Evolutionary conservation across 768 basidiomycete genomes (phyloP).

Genomic region (Pleurotus ostreatus): DNA sequence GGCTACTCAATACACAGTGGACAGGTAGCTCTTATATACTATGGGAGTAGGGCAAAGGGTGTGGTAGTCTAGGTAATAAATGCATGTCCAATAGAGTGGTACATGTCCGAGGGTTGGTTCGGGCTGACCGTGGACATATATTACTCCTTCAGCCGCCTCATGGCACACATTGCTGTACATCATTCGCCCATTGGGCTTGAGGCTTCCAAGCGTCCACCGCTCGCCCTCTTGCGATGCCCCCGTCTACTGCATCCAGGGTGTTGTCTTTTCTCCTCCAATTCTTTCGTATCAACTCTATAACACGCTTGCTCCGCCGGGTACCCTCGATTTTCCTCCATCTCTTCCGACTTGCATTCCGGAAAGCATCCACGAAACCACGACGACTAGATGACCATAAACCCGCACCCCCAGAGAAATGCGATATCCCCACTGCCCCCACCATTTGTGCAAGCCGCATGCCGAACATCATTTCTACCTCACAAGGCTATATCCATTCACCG

Average conservation of each 20-base stretch:
- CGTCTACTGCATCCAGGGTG: neutral
- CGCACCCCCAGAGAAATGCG: neutral
- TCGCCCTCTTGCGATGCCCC: slow-evolving; percentile 4
- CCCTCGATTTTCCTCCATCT: slow-evolving; percentile 1
- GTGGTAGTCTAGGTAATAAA: too few relatives aligned
- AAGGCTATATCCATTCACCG: neutral
- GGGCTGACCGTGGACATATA: neutral
- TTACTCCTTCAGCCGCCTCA: slow-evolving; percentile 4
- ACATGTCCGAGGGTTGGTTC: too few relatives aligned
- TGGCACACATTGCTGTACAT: neutral
- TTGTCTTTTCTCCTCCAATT: neutral
- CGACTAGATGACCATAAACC: neutral
- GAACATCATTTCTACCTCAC: neutral
- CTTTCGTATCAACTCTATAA: slow-evolving; percentile 2
- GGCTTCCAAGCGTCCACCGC: neutral
- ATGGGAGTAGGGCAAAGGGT: too few relatives aligned
- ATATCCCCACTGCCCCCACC: neutral
- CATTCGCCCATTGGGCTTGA: neutral
- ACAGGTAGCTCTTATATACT: too few relatives aligned
- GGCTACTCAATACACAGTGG: too few relatives aligned
- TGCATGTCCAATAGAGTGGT: too few relatives aligned
- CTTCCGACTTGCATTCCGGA: neutral
- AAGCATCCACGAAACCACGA: neutral
- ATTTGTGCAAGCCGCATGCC: slow-evolving; percentile 2
- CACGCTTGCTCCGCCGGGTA: neutral